Evolutionary conservation across 176 grass and related monocot species (phyloP).

Genomic region (Carex scoparia): DNA sequence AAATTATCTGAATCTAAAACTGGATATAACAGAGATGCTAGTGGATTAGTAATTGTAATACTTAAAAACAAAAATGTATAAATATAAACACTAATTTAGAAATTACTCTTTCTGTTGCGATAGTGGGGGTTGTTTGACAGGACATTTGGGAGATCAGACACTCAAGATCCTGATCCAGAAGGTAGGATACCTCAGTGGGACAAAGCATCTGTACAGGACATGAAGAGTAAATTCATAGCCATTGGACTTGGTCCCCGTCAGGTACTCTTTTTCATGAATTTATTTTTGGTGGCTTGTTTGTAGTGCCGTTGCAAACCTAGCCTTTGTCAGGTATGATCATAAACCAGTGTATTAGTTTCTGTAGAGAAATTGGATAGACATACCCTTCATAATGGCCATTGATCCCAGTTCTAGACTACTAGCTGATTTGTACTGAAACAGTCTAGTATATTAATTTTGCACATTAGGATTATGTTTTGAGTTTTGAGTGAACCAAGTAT

Average conservation of each 20-base stretch:
- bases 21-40: not conserved
- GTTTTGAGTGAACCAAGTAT: not conserved
- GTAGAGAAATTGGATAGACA: constrained; percentile 6
- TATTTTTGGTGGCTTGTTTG: not conserved
- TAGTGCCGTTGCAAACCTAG: not conserved
- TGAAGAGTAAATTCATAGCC: constrained; percentile 71
- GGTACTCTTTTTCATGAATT: constrained; percentile 28
- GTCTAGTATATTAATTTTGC: not conserved
- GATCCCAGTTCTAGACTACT: constrained; percentile 3
- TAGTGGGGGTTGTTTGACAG: constrained; percentile 94
- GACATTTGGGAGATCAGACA: constrained; percentile 62
- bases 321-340: not conserved
- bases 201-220: constrained; percentile 85
- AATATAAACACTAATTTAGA: not conserved
- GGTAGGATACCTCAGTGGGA: constrained; percentile 83
- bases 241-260: constrained; percentile 92
- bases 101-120: not conserved
- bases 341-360: not conserved
- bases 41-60: not conserved
- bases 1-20: not conserved
- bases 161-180: constrained; percentile 70
- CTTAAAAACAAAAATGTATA: not conserved
- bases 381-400: not conserved
- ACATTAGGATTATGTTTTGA: not conserved
- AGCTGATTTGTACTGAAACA: not conserved